Evolutionary conservation across 371 early-diverging fungal species (phyloP).

Genomic region (Lichtheimia corymbifera): DNA sequence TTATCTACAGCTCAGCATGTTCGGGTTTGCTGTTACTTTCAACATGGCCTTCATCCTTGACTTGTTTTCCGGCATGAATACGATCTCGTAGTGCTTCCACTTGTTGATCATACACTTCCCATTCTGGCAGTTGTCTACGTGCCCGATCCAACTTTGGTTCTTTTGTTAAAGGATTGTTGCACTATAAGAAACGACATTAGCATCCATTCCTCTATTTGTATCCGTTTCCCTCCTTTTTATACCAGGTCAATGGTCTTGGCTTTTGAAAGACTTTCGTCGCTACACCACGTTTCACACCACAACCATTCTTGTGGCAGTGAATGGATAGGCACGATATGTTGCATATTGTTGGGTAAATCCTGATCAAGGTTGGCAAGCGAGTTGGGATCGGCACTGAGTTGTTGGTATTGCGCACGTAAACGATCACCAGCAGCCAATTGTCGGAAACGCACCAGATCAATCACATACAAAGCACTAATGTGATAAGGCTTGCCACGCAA

Average conservation of each 20-base stretch:
- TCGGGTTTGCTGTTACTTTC: neutral
- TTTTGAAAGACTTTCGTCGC: conserved; percentile 73
- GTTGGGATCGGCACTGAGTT: conserved; percentile 82
- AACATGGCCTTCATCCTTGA: neutral
- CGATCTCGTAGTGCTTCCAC: conserved; percentile 51
- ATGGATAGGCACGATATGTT: conserved; percentile 85
- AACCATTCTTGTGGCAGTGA: conserved; percentile 96
- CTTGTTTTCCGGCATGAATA: conserved; percentile 2
- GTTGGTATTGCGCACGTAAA: conserved; percentile 91
- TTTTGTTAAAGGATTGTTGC: conserved; percentile 96
- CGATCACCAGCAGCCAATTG: conserved; percentile 92
- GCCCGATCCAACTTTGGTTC: conserved; percentile 96
- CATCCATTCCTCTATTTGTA: too few relatives aligned
- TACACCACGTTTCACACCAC: conserved; percentile 98
- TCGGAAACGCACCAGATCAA: conserved; percentile 90
- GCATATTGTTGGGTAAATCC: conserved; percentile 96
- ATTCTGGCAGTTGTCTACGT: conserved; percentile 89
- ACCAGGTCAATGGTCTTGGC: conserved; percentile 97
- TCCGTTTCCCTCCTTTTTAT: conserved; percentile 11
- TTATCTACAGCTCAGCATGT: neutral
- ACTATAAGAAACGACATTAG: conserved; percentile 40
- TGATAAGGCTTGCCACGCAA: conserved; percentile 91
- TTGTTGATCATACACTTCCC: conserved; percentile 78
- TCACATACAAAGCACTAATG: conserved; percentile 93
- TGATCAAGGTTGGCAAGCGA: conserved; percentile 95